Base-by-base conservation (phyloP, 495 filamentous ascomycete species). In the Ramalina peruviana region DNA sequence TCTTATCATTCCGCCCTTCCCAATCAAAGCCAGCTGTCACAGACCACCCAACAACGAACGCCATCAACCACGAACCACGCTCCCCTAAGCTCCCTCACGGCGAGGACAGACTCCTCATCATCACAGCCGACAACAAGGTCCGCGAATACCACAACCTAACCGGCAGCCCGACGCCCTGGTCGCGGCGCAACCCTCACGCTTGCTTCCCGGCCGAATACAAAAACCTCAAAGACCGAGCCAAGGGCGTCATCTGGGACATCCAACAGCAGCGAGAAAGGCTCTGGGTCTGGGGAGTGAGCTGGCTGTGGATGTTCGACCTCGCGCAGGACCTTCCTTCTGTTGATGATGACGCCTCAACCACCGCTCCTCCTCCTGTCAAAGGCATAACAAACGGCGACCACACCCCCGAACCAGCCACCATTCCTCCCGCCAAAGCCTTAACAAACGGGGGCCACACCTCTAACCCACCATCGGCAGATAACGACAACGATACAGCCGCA, bases 261-360 rank as follows among this genome's bases (percentile, higher is more conserved):
- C 68, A 65, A 21, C 58, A 64, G 2, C 56, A 58, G 15, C 69
- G 68, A 13, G 70, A 83, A 47, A 73, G 88, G 5, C 64, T 90
- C 2, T 97, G 92, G 88, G 62, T 96, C 7, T 95, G 90, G 61
- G 89, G 88, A 11, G 71, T 72, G 7, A 78, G 76, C 0, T 96
- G 88, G 76, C 60, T 99, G 47, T 94, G 83, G 74, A 97, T 97
- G 89, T 77, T 97, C 52, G 87, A 97, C 62, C 60, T 94, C 5
- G 74, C 74, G 6, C 74, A 75, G 48, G 83, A 97, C 59, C 70
- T 94, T 45, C 74, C 72, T 0, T 58, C 67, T 2, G 52, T 59
- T n/a, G n/a, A n/a, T 5, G 63, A 64, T 6, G 61, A 67, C 36
- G 3, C 27, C 3, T 17, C 21, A n/a, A 47, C 13, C 21, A 47